Percentiles rank a stretch among this genome's conserved stretches.
Conservation (phyloP, 805 yeast species). For the Yarrowia phangngaensis region DNA sequence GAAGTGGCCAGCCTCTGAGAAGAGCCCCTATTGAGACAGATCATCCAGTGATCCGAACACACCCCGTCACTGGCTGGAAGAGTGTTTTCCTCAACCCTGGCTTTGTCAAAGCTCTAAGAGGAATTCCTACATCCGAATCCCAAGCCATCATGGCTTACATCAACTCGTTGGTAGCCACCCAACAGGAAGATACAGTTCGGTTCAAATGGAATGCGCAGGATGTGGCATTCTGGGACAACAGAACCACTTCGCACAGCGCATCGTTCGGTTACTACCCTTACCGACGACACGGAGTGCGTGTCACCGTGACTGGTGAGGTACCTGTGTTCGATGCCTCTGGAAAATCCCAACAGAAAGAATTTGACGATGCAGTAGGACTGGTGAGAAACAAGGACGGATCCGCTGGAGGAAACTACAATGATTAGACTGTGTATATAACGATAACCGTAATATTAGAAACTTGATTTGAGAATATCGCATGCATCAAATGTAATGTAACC, state of each 20-base stretch:
- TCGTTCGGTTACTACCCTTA: conserved; percentile 52
- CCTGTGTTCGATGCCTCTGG: conserved; percentile 43
- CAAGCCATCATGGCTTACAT: conserved; percentile 54
- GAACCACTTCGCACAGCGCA: conserved; percentile 51
- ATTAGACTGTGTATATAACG: conserved; percentile 31
- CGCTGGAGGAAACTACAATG: conserved; percentile 37
- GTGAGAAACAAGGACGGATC: conserved; percentile 35
- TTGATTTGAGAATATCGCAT: too few relatives aligned
- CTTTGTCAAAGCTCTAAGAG: conserved; percentile 57
- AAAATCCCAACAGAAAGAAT: conserved; percentile 32
- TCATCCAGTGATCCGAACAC: conserved; percentile 51
- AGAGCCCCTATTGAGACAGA: conserved; percentile 42
- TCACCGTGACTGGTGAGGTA: conserved; percentile 75
- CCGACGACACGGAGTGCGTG: conserved; percentile 68
- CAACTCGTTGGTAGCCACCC: conserved; percentile 46
- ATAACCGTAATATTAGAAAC: too few relatives aligned
- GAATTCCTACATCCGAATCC: conserved; percentile 65
- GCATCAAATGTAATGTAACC: too few relatives aligned
- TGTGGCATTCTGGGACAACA: conserved; percentile 54
- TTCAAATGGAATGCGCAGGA: conserved; percentile 51
- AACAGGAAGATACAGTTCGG: conserved; percentile 50
- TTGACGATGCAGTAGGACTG: conserved; percentile 35
- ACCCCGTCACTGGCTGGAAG: conserved; percentile 50
- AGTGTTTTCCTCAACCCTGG: conserved; percentile 44
- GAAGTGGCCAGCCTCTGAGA: conserved; percentile 44